These are phyloP conservation scores for Podaxis pistillaris DNA, from an alignment of 768 basidiomycete genomes.

Conservation along the genomic window DNA sequence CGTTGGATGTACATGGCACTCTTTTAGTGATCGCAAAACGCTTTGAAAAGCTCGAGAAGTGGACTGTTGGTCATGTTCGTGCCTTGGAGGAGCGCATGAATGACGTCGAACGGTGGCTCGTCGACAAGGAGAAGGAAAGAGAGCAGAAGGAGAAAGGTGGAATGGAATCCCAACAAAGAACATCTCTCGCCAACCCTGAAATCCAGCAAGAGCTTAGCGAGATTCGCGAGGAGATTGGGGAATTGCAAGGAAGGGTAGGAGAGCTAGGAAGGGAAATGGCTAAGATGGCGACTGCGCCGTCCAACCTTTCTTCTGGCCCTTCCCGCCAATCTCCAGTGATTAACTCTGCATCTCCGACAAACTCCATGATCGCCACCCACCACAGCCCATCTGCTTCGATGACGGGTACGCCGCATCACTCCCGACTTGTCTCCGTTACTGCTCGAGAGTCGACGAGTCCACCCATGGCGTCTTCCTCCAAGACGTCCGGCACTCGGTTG, in stretches of 20 bases:
- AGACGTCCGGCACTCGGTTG: slow-evolving; percentile 51
- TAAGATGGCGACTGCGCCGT: slow-evolving; percentile 53
- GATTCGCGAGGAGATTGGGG: slow-evolving; percentile 66
- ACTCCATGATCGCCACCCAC: slow-evolving; percentile 8
- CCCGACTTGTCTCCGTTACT: slow-evolving; percentile 38
- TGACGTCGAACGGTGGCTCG: slow-evolving; percentile 88
- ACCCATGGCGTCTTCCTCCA: slow-evolving; percentile 48
- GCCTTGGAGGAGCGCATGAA: slow-evolving; percentile 90
- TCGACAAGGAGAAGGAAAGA: slow-evolving; percentile 77
- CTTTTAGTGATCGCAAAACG: slow-evolving; percentile 73
- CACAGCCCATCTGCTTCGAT: slow-evolving; percentile 30
- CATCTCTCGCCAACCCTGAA: slow-evolving; percentile 11
- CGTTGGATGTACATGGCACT: slow-evolving; percentile 72
- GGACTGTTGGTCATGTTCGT: slow-evolving; percentile 86
- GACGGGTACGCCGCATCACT: slow-evolving; percentile 36
- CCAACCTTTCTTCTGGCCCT: slow-evolving; percentile 51
- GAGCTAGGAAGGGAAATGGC: slow-evolving; percentile 82
- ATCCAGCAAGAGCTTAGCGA: slow-evolving; percentile 45
- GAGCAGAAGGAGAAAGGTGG: slow-evolving; percentile 29
- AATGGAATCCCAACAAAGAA: slow-evolving; percentile 15
- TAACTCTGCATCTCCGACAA: slow-evolving; percentile 5
- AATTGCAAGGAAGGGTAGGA: slow-evolving; percentile 72
- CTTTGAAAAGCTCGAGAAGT: slow-evolving; percentile 87
- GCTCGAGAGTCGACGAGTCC: slow-evolving; percentile 66
- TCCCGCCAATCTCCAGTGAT: slow-evolving; percentile 39